Evolutionary conservation across 1,284 basidiomycete genomes (phyloP).

Genomic region (Ustilago lituana): DNA sequence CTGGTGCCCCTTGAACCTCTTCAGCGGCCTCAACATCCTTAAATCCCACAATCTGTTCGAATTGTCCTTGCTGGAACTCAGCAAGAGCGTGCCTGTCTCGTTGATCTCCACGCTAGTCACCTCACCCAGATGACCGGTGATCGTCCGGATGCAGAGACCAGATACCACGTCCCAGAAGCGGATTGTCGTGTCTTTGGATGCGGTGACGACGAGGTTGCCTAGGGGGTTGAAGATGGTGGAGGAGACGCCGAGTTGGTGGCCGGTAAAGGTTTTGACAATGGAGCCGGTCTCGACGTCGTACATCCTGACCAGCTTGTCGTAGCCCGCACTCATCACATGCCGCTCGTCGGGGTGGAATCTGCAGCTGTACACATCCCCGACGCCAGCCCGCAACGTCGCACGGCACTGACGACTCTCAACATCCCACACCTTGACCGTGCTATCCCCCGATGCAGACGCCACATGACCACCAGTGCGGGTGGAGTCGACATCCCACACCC

Average conservation of each 20-base stretch:
- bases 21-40: conserved; percentile 64
- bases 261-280: conserved; percentile 70
- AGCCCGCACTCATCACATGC: conserved; percentile 69
- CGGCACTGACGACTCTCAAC: conserved; percentile 41
- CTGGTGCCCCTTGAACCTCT: conserved; percentile 70
- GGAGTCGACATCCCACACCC: conserved; percentile 69
- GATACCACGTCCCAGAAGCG: conserved; percentile 71
- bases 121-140: conserved; percentile 70
- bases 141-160: conserved; percentile 69
- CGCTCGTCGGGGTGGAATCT: conserved; percentile 68
- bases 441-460: conserved; percentile 69
- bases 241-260: conserved; percentile 69
- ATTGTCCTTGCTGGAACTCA: conserved; percentile 70
- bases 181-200: conserved; percentile 70
- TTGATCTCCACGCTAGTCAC: conserved; percentile 70
- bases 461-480: conserved; percentile 61
- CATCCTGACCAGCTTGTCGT: conserved; percentile 70
- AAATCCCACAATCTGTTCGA: conserved; percentile 67
- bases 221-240: conserved; percentile 69
- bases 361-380: conserved; percentile 70
- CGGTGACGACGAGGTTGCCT: conserved; percentile 69
- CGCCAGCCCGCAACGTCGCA: conserved; percentile 44
- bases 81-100: conserved; percentile 68
- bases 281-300: conserved; percentile 69
- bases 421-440: conserved; percentile 70